Base-by-base conservation (phyloP, 257 asterid genomes). In the Solanum dulcamara region DNA sequence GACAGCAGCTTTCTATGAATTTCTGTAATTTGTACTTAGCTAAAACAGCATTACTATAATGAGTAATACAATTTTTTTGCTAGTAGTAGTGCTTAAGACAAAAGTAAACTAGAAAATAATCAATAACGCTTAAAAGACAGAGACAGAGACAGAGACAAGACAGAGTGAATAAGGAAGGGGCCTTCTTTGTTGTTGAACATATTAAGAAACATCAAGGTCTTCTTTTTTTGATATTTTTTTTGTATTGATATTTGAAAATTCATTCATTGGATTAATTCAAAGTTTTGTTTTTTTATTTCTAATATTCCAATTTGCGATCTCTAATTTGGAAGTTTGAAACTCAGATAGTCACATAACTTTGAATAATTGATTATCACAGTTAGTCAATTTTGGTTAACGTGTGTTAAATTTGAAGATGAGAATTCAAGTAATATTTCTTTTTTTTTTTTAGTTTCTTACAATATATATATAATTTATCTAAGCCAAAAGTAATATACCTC, bases 41-140 rank as follows among this genome's bases (percentile, higher is more conserved):
- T 85, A 44, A 85, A 87, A 80, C 85, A 55, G 85, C 79, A 64
- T 12, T 85, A 46, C 67, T 83, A 60, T 84, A 83, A 67, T 79
- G 66, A 83, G 83, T 26, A 46, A 15, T 6, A 20, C 83, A 77
- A 15, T 1, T 6, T 7, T 40, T 74, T 77, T 46, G 62, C 83
- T 77, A 40, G 33, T 74, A 68, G 14, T 68, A 68, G 28, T 44
- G 17, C 26, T 26, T 4, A 77, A 75, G 46, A 46, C 28, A 77
- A 77, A 77, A 46, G 24, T 1, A 7, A 44, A 46, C 83, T 48
- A 12, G 10, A 77, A 48, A 46, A 11, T 26, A 46, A 77, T 77
- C 42, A 77, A 77, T 10, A 77, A 48, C 17, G 59, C 60, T 38
- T 14, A 28, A 28, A 60, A 75, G 81, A 75, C 81, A 42, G 80